phyloP scores from a whole-genome alignment of 164 flowering plant genomes.

The Magnolia sinica region DNA sequence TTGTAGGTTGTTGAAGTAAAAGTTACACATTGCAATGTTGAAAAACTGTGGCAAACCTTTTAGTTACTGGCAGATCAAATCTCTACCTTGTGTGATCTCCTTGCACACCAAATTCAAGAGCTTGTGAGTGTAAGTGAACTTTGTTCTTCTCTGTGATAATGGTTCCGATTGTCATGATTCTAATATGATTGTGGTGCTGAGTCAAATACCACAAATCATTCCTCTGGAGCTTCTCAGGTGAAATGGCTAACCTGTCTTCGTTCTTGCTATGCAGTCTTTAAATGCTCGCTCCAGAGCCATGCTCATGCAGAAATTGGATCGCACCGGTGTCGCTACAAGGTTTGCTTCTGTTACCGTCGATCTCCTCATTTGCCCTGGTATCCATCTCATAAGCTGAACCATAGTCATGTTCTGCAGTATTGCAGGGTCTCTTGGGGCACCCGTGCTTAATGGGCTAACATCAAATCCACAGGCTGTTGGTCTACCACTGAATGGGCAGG shows the following conservation, averaged over 20 bases:
- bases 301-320: slow-evolving; percentile 84
- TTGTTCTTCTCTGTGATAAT: too few species aligned
- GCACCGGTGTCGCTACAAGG: slow-evolving; percentile 82
- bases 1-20: too few species aligned
- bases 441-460: slow-evolving; percentile 57
- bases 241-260: not conserved
- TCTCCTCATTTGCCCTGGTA: slow-evolving; percentile 1
- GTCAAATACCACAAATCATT: too few species aligned
- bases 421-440: slow-evolving; percentile 65
- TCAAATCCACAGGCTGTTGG: slow-evolving; percentile 37
- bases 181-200: too few species aligned
- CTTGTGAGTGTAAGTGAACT: too few species aligned
- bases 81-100: too few species aligned
- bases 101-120: too few species aligned
- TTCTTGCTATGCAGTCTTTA: slow-evolving; percentile 52
- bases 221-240: too few species aligned
- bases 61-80: too few species aligned
- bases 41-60: too few species aligned
- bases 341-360: slow-evolving; percentile 21
- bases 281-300: slow-evolving; percentile 94
- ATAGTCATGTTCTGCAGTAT: slow-evolving; percentile 40
- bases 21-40: too few species aligned
- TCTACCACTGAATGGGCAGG: slow-evolving; percentile 44
- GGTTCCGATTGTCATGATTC: too few species aligned
- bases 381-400: slow-evolving; percentile 9